Base-by-base conservation (phyloP, 192 early-diverging fungal species). In the Phycomyces blakesleeanus region DNA sequence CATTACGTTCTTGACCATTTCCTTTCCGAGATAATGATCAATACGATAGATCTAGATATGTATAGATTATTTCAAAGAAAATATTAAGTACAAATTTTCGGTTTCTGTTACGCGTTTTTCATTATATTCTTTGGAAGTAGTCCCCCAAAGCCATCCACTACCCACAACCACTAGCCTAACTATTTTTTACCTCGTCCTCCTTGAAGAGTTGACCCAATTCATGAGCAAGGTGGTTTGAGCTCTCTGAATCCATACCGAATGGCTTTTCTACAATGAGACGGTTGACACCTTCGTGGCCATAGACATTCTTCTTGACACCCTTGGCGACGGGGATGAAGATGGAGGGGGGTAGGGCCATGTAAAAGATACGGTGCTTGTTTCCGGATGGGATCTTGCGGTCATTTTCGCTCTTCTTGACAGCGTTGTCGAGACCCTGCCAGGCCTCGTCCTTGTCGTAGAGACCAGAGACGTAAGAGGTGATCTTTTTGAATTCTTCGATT, bases 21-120 rank as follows among this genome's bases (percentile, higher is more conserved):
- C 95, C 78, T 97, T 97, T 55, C 95, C 95, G 42, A 97, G 78
- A 71, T 97, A 97, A 76, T 97, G 95, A 71, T 97, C 95, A 55
- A 97, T 97, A 57, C 94, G 86, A 80, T 93, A 95, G 55, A 97
- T 89, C 87, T 78, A 67, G 24, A 27, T 1, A 12, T 1, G 6
- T 27, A 20, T n/a, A n/a, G n/a, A n/a, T n/a, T n/a, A n/a, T n/a
- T n/a, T n/a, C n/a, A n/a, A n/a, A n/a, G n/a, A n/a, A n/a, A n/a
- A n/a, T n/a, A n/a, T n/a, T n/a, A n/a, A n/a, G n/a, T n/a, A n/a
- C n/a, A n/a, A n/a, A n/a, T n/a, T n/a, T n/a, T n/a, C n/a, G n/a
- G n/a, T n/a, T n/a, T n/a, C n/a, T n/a, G n/a, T n/a, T n/a, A n/a
- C n/a, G n/a, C n/a, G n/a, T n/a, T n/a, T n/a, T n/a, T n/a, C n/a